Conservation (phyloP, 1,284 basidiomycete genomes). For the Apiotrichum gamsii region DNA sequence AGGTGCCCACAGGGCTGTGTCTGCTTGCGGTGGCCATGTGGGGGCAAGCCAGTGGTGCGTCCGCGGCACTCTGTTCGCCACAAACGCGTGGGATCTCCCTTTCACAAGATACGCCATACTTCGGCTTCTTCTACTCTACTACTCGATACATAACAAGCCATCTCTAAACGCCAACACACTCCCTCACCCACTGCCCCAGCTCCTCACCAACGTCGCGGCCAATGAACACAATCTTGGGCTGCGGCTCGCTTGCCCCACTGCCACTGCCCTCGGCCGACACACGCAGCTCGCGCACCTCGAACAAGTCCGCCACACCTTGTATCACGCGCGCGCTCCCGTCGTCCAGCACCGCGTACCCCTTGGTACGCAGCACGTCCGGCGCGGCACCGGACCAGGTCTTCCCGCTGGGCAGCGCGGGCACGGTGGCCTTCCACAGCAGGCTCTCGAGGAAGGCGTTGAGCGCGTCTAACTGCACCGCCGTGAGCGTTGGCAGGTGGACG, state of each 20-base stretch:
- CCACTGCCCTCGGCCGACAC: not conserved
- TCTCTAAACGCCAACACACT: slow-evolving; percentile 5
- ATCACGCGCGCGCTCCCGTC: slow-evolving; percentile 61
- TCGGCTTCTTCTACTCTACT: no score
- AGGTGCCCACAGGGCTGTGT: no score
- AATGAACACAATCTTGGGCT: slow-evolving; percentile 65
- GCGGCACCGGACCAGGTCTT: not conserved
- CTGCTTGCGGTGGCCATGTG: no score
- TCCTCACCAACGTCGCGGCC: slow-evolving; percentile 61
- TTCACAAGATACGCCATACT: no score
- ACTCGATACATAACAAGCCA: not conserved
- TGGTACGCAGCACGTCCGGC: slow-evolving; percentile 66
- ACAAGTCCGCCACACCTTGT: slow-evolving; percentile 79
- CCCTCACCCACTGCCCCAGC: slow-evolving; percentile 14
- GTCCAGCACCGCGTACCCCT: slow-evolving; percentile 66
- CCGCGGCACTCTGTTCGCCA: no score
- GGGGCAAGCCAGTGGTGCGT: no score
- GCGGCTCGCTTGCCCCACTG: not conserved
- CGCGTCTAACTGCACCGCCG: slow-evolving; percentile 26
- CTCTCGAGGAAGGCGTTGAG: slow-evolving; percentile 72
- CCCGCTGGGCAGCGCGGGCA: slow-evolving; percentile 6
- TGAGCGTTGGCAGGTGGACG: slow-evolving; percentile 56
- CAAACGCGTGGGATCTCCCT: no score
- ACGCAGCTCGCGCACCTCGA: slow-evolving; percentile 57
- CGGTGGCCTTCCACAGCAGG: slow-evolving; percentile 63